Conservation (phyloP, 208 protist species). For the Plasmodiophora brassicae region DNA sequence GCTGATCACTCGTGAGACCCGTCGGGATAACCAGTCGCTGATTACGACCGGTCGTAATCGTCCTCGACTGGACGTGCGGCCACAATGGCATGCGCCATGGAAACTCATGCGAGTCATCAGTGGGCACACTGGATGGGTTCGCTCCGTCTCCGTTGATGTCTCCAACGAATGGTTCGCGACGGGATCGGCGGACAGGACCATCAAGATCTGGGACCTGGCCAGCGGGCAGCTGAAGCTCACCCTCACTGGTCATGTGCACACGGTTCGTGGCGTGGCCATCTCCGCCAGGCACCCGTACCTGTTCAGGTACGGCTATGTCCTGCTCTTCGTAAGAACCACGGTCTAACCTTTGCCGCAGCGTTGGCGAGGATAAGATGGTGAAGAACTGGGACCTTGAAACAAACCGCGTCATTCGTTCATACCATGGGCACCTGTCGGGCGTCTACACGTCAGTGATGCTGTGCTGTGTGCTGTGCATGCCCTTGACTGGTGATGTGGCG, state of each 20-base stretch:
- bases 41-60: no score
- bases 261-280: conserved; percentile 63
- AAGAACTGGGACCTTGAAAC: conserved; percentile 98
- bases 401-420: conserved; percentile 75
- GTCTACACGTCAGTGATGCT: no score
- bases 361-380: conserved; percentile 90
- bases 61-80: no score
- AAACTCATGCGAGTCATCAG: conserved; percentile 82
- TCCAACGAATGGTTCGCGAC: conserved; percentile 98
- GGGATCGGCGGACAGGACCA: conserved; percentile 91
- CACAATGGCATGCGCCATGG: conserved; percentile 84
- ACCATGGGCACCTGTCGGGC: conserved; percentile 89
- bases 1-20: no score
- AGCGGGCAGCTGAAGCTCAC: conserved; percentile 91
- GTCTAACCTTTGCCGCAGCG: no score
- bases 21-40: no score
- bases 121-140: conserved; percentile 89
- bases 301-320: conserved; percentile 92
- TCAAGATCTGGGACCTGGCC: conserved; percentile 80
- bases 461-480: no score
- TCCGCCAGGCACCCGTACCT: conserved; percentile 90
- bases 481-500: no score
- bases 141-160: conserved; percentile 85
- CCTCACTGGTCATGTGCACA: conserved; percentile 92
- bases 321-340: no score